A percentile compares a stretch with the other conserved stretches of the same genome.
These are phyloP conservation scores for Aspergillus tamarii DNA, from an alignment of 2,329 filamentous ascomycete species.

Conservation along the genomic window DNA sequence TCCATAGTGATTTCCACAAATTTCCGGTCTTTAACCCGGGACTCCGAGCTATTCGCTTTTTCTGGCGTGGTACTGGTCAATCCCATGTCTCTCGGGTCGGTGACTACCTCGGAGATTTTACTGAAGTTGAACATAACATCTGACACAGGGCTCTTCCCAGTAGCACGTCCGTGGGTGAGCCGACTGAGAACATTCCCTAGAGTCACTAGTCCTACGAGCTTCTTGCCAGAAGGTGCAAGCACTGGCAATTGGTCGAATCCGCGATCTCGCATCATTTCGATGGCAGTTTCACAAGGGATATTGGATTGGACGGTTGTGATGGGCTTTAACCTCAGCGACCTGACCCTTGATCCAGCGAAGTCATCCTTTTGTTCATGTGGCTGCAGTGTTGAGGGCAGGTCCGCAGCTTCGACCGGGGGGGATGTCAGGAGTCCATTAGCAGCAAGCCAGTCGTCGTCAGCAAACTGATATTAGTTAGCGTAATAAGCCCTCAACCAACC, in stretches of 20 bases:
- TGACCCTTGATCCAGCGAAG: constrained; percentile 78
- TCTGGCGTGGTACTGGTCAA: constrained; percentile 27
- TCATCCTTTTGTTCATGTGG: constrained; percentile 60
- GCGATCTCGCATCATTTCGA: constrained; percentile 98
- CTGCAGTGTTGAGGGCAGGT: constrained; percentile 31
- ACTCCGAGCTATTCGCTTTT: constrained; percentile 32
- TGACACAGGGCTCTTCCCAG: constrained; percentile 71
- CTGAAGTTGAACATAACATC: constrained; percentile 98
- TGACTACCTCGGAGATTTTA: constrained; percentile 83
- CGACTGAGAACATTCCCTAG: constrained; percentile 92
- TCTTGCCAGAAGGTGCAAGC: constrained; percentile 67
- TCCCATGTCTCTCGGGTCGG: constrained; percentile 74
- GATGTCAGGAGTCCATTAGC: constrained; percentile 86
- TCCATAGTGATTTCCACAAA: constrained; percentile 95
- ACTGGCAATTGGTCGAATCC: constrained; percentile 98
- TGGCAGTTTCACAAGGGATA: constrained; percentile 78
- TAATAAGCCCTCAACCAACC: not conserved
- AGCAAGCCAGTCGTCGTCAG: constrained; percentile 97
- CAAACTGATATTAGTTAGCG: constrained; percentile 61
- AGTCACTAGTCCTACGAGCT: constrained; percentile 88
- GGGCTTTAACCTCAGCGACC: constrained; percentile 84
- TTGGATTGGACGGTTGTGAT: constrained; percentile 79
- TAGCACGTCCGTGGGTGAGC: constrained; percentile 81
- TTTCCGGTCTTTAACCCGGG: constrained; percentile 60
- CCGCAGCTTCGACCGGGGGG: constrained; percentile 51